Evolutionary conservation across 2,329 filamentous ascomycete genomes (phyloP).

Genomic region (Aspergillus oerlinghausenensis): DNA sequence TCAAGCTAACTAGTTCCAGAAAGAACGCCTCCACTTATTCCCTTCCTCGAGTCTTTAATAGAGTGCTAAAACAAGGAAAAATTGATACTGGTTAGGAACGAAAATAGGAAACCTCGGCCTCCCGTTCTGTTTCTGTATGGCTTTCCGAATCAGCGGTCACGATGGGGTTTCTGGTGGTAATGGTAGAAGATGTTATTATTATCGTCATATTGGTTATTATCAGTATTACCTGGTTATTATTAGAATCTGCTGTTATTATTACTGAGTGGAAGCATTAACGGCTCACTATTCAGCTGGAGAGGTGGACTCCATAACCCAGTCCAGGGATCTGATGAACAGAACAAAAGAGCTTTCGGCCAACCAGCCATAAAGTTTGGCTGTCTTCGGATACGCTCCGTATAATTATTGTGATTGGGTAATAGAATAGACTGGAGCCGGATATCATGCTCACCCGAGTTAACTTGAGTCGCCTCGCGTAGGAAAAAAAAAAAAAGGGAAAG

Average conservation of each 20-base stretch:
- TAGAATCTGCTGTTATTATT: background rate
- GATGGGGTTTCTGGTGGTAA: background rate
- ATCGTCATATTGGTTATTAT: background rate
- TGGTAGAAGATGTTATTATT: background rate
- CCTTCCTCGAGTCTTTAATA: background rate
- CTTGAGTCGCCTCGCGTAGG: background rate
- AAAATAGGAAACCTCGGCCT: background rate
- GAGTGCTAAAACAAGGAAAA: background rate
- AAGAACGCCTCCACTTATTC: conserved; percentile 10
- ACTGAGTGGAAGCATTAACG: background rate
- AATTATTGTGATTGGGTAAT: background rate
- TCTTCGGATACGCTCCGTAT: background rate
- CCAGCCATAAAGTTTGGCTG: background rate
- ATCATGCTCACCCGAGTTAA: background rate
- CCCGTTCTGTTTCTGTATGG: background rate
- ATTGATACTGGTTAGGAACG: background rate
- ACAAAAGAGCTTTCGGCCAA: background rate
- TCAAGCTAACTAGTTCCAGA: conserved; percentile 10
- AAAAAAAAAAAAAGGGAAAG: background rate
- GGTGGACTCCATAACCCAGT: background rate
- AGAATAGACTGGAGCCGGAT: background rate
- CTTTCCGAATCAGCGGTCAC: background rate
- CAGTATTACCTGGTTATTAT: background rate
- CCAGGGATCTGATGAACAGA: background rate
- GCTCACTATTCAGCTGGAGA: background rate